phyloP scores from a whole-genome alignment of 2,329 filamentous ascomycete genomes.

The Calonectria crousiana region DNA sequence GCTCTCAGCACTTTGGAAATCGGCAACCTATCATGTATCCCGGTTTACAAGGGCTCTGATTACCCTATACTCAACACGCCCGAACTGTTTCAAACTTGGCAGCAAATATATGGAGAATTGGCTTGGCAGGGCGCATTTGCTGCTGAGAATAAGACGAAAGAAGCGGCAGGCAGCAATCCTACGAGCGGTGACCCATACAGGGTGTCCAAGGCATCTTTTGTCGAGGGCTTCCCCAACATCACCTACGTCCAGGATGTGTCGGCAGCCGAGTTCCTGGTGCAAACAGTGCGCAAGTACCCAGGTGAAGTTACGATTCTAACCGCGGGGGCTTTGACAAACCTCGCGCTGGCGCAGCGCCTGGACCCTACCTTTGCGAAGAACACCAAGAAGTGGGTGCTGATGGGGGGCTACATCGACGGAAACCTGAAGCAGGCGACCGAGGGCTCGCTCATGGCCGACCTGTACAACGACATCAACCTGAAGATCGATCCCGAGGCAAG shows the following conservation, averaged over 20 bases:
- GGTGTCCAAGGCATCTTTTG: background rate
- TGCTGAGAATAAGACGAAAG: background rate
- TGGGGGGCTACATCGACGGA: constrained; percentile 2
- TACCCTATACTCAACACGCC: constrained; percentile 1
- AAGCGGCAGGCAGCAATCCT: background rate
- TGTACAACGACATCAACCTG: constrained; percentile 3
- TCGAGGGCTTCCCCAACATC: background rate
- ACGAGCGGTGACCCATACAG: background rate
- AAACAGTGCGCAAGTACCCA: background rate
- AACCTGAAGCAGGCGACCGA: background rate
- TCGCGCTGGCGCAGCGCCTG: background rate
- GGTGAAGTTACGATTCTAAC: background rate
- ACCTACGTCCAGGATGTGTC: background rate
- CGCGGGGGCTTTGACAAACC: background rate
- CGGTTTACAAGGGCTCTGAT: background rate
- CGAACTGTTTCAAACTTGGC: background rate
- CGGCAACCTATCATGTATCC: background rate
- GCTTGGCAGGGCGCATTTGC: background rate
- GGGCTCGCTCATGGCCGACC: background rate
- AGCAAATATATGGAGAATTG: background rate
- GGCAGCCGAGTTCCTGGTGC: background rate
- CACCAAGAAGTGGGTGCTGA: background rate
- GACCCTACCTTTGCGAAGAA: background rate
- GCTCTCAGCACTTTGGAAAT: constrained; percentile 2
- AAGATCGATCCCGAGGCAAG: constrained; percentile 2